phyloP scores from a whole-genome alignment of 371 early-diverging fungal genomes.

The Ordospora pajunii region DNA sequence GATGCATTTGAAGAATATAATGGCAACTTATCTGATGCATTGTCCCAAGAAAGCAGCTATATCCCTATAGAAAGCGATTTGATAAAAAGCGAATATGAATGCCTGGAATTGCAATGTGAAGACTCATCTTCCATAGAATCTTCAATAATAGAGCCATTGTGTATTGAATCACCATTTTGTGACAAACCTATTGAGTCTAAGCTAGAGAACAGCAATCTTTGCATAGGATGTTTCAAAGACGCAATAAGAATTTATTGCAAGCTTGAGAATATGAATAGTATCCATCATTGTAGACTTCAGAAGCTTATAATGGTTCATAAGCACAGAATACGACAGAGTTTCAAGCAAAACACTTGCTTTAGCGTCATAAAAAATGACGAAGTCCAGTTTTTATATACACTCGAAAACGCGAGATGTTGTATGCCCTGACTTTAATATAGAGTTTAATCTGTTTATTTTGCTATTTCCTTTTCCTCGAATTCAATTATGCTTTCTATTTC shows the following conservation, averaged over 20 bases:
- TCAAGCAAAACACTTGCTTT: background rate
- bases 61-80: background rate
- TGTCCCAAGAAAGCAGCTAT: no score
- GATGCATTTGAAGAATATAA: no score
- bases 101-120: background rate
- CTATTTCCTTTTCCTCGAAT: constrained; percentile 8
- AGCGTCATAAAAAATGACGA: background rate
- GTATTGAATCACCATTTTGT: background rate
- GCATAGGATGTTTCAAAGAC: background rate
- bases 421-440: background rate
- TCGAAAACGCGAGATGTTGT: background rate
- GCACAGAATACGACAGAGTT: background rate
- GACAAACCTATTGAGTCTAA: no score
- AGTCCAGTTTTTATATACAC: background rate
- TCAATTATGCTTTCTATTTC: constrained; percentile 10
- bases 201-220: background rate
- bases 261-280: background rate
- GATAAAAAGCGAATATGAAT: background rate
- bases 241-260: background rate
- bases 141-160: background rate
- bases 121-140: background rate
- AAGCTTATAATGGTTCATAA: background rate
- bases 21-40: no score
- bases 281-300: background rate
- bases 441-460: background rate